Evolutionary conservation across 768 basidiomycete genomes (phyloP).

Genomic region (Rubroboletus satanas): DNA sequence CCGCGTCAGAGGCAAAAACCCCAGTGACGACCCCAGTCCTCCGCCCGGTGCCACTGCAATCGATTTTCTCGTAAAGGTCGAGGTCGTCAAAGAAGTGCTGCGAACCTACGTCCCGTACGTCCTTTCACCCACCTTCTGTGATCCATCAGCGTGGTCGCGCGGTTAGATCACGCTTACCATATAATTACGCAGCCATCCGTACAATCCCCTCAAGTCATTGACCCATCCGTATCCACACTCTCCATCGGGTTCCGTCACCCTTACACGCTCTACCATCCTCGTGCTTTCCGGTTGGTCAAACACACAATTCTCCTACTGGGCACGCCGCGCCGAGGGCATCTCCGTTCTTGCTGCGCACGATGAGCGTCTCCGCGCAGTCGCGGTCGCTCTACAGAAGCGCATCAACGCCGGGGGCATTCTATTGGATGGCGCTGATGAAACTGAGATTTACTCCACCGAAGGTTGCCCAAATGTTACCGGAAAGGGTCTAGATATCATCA

Average conservation of each 20-base stretch:
- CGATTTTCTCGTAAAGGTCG: constrained; percentile 52
- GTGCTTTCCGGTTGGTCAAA: constrained; percentile 51
- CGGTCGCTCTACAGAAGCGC: constrained; percentile 39
- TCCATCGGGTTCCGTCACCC: constrained; percentile 41
- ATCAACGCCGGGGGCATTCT: constrained; percentile 34
- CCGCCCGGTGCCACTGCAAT: constrained; percentile 41
- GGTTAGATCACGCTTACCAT: constrained; percentile 21
- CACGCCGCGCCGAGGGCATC: constrained; percentile 47
- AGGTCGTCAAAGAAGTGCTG: constrained; percentile 48
- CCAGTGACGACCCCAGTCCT: constrained; percentile 26
- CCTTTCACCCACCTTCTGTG: not conserved
- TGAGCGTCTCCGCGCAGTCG: constrained; percentile 38
- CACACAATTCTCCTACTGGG: constrained; percentile 53
- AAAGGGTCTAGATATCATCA: constrained; percentile 47
- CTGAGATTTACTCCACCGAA: constrained; percentile 23
- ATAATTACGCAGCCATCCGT: constrained; percentile 42
- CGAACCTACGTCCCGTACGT: constrained; percentile 49
- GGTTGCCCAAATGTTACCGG: constrained; percentile 42
- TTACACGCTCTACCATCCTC: constrained; percentile 47
- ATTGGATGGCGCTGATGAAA: constrained; percentile 25
- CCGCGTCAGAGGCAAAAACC: constrained; percentile 29
- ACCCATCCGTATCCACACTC: constrained; percentile 37
- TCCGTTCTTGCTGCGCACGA: constrained; percentile 44
- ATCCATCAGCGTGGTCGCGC: constrained; percentile 3
- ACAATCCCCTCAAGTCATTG: constrained; percentile 48